These are phyloP conservation scores for Glonium stellatum DNA, from an alignment of 495 filamentous ascomycete genomes.

Conservation along the genomic window DNA sequence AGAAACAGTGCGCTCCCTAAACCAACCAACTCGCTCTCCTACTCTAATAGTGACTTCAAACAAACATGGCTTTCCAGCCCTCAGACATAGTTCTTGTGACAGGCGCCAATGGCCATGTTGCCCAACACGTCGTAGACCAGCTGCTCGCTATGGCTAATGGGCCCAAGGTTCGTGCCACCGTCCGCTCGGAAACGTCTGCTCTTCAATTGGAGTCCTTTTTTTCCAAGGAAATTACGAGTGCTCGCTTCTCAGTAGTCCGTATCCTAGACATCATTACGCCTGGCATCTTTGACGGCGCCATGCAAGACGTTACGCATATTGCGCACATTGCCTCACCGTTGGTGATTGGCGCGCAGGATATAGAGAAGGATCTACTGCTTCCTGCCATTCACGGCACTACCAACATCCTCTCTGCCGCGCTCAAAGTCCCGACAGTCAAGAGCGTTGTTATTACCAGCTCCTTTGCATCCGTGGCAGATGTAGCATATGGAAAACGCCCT, in stretches of 20 bases:
- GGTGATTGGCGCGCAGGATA: neutral
- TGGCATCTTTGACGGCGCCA: neutral
- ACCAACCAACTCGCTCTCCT: neutral
- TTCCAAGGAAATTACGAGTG: neutral
- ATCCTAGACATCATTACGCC: neutral
- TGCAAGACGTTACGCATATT: neutral
- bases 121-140: neutral
- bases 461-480: neutral
- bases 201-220: neutral
- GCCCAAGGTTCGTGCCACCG: neutral
- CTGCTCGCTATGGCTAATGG: neutral
- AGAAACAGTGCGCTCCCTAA: neutral
- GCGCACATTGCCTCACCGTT: neutral
- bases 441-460: neutral
- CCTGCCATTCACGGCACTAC: neutral
- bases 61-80: neutral
- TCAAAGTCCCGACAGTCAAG: neutral
- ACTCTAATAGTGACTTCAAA: neutral
- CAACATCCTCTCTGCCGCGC: neutral
- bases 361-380: neutral
- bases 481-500: neutral
- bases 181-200: neutral
- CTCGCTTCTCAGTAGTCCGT: neutral
- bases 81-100: neutral
- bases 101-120: neutral